These are phyloP conservation scores for Capsicum rhomboideum DNA, from an alignment of 257 asterid genomes.

Conservation along the genomic window DNA sequence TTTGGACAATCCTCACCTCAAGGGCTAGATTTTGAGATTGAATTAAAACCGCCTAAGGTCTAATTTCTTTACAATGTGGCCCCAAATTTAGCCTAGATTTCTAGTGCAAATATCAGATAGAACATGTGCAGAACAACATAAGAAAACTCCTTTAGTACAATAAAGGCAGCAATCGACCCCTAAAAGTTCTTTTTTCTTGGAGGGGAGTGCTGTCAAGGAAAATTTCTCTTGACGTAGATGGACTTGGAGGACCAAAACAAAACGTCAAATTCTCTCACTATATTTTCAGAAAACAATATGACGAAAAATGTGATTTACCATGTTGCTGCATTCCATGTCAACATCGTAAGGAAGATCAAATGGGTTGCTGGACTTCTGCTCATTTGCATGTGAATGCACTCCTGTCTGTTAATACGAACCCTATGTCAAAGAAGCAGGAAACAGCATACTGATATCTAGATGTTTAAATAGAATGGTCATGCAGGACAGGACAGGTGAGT, in stretches of 20 bases:
- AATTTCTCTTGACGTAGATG: not conserved
- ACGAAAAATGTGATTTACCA: constrained; percentile 31
- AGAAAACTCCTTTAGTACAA: not conserved
- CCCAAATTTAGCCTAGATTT: not conserved
- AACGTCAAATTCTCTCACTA: not conserved
- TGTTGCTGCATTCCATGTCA: constrained; percentile 35
- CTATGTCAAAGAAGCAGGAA: constrained; percentile 4
- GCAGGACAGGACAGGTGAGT: not conserved
- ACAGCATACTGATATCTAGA: not conserved
- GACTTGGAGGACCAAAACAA: not conserved
- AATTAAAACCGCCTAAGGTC: not conserved
- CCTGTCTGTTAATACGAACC: constrained; percentile 39
- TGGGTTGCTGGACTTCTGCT: constrained; percentile 55
- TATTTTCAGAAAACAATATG: not conserved
- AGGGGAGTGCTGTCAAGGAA: not conserved
- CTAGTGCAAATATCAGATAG: not conserved
- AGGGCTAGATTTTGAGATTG: not conserved
- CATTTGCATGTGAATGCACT: constrained; percentile 27
- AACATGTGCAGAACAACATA: not conserved
- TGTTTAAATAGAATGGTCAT: not conserved
- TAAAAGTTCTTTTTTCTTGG: not conserved
- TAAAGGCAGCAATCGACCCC: not conserved
- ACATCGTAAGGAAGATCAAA: constrained; percentile 74
- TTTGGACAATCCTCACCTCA: not conserved
- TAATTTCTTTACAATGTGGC: not conserved